Evolutionary conservation across 345 rosid species (phyloP), one percentile per base, ranked within the genome.

Genomic region (Melaleuca quinquenervia): DNA sequence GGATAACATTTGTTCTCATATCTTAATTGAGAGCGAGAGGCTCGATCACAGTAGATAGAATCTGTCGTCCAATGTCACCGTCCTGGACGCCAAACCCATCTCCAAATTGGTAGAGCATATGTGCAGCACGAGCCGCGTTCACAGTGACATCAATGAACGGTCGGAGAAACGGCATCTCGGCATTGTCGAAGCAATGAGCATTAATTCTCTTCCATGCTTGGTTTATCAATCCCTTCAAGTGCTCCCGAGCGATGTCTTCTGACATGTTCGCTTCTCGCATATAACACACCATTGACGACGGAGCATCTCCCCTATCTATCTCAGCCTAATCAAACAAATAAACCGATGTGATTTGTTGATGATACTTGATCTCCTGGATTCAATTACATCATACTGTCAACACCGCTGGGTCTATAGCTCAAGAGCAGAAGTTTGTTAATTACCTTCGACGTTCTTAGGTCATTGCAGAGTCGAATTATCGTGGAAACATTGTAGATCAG

Each of bases 31-130:
- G 76, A 64, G 64, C 51, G 45, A 87, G 12, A 44, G 93, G 91
- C 50, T 91, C 75, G 29, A 93, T 85, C 2, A 93, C 88, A 1
- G 90, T 29, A 36, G 92, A 89, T 0, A 84, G 70, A 22, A 93
- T 90, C 53, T 88, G 89, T 49, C 52, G 85, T 83, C 87, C 85
- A 3, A 53, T 89, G 51, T 91, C 82, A 2, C 58, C 75, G 53
- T 90, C 95, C 48, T 92, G 95, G 82, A 90, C 86, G 8, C 93
- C 94, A 44, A 93, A 92, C 3, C 93, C 92, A 82, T 93, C 94
- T 45, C 91, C 93, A 64, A 88, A 58, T 14, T 90, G 93, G 88
- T 92, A 92, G 6, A 94, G 87, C 62, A 88, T 85, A 32, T 90
- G 91, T 0, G 60, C 94, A 85, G 89, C 90, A 0, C 94, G 91